Conservation (phyloP, 148 eudicot genomes). For the Persicaria maculosa region DNA sequence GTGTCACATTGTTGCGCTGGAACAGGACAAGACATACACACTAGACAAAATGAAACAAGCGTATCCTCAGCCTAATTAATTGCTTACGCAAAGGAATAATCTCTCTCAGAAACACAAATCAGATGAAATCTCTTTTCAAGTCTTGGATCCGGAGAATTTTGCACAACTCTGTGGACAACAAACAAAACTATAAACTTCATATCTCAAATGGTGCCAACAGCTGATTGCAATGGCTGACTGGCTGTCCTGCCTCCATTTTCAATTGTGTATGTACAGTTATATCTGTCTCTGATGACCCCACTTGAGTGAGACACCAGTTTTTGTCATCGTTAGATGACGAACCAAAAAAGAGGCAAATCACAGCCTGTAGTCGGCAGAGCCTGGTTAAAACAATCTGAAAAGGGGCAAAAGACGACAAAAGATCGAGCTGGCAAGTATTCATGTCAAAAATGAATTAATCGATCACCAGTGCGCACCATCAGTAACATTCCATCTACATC, state of each 20-base stretch:
- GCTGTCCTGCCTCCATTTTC: conserved; percentile 6
- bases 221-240: conserved; percentile 2
- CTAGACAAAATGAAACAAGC: conserved; percentile 1
- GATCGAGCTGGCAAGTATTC: neutral
- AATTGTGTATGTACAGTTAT: neutral
- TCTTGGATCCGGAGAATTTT: neutral
- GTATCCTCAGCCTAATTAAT: neutral
- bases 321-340: conserved; percentile 1
- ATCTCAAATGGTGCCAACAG: neutral
- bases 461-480: conserved; percentile 1
- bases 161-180: conserved; percentile 5
- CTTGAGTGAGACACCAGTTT: neutral
- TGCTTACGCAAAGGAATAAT: neutral
- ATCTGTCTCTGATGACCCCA: neutral
- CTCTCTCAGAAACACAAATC: neutral
- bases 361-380: neutral
- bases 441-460: neutral
- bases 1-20: neutral
- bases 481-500: conserved; percentile 1
- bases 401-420: neutral
- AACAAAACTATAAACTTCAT: neutral
- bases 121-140: neutral
- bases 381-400: neutral
- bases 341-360: neutral
- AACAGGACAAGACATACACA: neutral